Base-by-base conservation (phyloP, 2,329 filamentous ascomycete species). In the Pseudogymnoascus sp. region DNA sequence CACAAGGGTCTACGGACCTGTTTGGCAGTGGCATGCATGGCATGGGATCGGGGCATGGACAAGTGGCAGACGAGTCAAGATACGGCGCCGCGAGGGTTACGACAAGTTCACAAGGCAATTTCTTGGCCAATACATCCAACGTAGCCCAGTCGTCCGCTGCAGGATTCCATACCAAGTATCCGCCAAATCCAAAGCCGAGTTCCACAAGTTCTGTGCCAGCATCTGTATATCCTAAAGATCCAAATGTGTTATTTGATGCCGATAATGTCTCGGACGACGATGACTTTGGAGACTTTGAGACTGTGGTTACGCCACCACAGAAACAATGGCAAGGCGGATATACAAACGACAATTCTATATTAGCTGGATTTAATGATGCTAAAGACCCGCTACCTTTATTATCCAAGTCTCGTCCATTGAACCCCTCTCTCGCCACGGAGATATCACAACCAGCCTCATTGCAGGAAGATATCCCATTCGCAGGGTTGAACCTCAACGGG, bases 221-320 rank as follows among this genome's bases (percentile, higher is more conserved):
- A 45, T 16, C 60, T 31, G 39, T 45, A 25, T 61, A 28, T 10
- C 61, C 45, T 34, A 21, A 8, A 2, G 8, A 41, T 37, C 13
- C 60, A 61, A 41, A 75, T 13, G 66, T 75, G 14, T 60, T 75
- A 6, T 75, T 75, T 63, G 74, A 75, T 68, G 73, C 72, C 39
- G 68, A 77, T 10, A 78, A 77, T 6, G 61, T 71, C 37, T 71
- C 66, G 5, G 83, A 83, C 2, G 82, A 86, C 63, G 85, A 88
- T 70, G 83, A 80, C 28, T 89, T 87, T 75, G 85, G 87, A 0
- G 86, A 89, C 63, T 90, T 90, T 70, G 86, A 89, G 73, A 79
- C 81, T 51, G 84, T 84, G 14, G 75, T 76, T 34, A 65, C 66
- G 7, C 64, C 65, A 67, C 73, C 34, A 66, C 67, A 63, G 34